These are phyloP conservation scores for Rhizopus delemar DNA, from an alignment of 371 early-diverging fungal genomes.

Conservation along the genomic window DNA sequence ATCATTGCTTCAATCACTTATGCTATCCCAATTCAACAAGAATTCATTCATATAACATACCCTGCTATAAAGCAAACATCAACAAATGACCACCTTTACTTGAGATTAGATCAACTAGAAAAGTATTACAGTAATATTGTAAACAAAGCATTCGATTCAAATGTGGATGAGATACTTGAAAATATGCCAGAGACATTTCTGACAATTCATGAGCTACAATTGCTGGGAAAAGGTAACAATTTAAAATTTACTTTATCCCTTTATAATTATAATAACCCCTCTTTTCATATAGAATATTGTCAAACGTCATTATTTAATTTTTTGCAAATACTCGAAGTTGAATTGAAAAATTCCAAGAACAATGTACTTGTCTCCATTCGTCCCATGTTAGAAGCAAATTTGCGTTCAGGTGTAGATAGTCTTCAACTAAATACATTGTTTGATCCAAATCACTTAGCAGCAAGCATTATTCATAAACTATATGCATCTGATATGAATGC, in stretches of 20 bases:
- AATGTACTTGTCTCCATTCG: constrained; percentile 31
- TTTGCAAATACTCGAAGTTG: constrained; percentile 22
- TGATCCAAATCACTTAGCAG: constrained; percentile 24
- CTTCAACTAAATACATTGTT: constrained; percentile 16
- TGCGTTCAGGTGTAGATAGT: too few relatives aligned
- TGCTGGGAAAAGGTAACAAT: constrained; percentile 18
- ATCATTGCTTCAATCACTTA: not conserved
- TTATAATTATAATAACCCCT: not conserved
- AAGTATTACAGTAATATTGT: constrained; percentile 10
- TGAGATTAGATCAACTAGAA: constrained; percentile 6
- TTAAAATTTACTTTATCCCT: too few relatives aligned
- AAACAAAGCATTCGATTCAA: constrained; percentile 6
- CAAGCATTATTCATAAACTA: constrained; percentile 22
- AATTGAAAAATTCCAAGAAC: constrained; percentile 28
- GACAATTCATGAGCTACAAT: constrained; percentile 29
- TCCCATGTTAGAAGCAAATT: constrained; percentile 27
- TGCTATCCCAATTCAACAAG: constrained; percentile 18
- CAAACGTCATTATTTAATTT: constrained; percentile 23
- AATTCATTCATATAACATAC: not conserved
- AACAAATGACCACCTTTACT: not conserved
- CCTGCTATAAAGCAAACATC: not conserved
- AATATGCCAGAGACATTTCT: constrained; percentile 20
- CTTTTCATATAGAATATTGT: constrained; percentile 20
- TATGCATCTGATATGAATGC: not conserved
- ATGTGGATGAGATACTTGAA: constrained; percentile 16